These are phyloP conservation scores for Nelumbo lutea DNA, from an alignment of 164 flowering plant genomes.

Conservation along the genomic window DNA sequence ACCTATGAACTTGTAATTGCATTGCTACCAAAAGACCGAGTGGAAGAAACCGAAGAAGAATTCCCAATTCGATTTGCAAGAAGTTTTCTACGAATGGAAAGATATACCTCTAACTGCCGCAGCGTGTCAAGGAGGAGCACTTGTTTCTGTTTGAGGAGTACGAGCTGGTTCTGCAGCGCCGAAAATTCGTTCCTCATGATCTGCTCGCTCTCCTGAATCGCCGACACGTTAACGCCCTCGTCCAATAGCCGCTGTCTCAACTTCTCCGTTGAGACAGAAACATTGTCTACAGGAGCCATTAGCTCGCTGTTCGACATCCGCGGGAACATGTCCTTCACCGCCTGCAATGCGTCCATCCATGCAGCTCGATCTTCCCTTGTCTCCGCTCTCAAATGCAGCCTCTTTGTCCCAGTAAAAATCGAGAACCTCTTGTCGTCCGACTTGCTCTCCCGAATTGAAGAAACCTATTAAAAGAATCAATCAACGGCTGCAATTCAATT, in stretches of 20 bases:
- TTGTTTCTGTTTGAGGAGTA: conserved; percentile 84
- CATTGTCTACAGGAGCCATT: conserved; percentile 47
- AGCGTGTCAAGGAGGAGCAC: conserved; percentile 65
- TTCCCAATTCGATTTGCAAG: conserved; percentile 20
- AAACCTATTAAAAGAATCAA: conserved; percentile 36
- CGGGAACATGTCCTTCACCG: conserved; percentile 92
- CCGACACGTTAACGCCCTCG: conserved; percentile 76
- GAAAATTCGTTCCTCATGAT: conserved; percentile 54
- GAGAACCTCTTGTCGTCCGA: conserved; percentile 71
- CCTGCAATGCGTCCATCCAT: conserved; percentile 93
- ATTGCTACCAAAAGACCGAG: neutral
- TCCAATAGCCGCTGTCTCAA: conserved; percentile 65
- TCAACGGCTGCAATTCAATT: neutral
- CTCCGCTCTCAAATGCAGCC: conserved; percentile 83
- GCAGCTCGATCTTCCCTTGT: conserved; percentile 63
- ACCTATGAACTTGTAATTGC: neutral
- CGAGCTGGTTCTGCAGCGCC: conserved; percentile 49
- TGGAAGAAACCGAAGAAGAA: conserved; percentile 25
- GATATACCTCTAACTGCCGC: conserved; percentile 88
- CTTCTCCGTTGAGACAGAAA: conserved; percentile 66
- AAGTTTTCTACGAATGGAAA: conserved; percentile 25
- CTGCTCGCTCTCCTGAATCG: conserved; percentile 56
- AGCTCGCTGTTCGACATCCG: conserved; percentile 83
- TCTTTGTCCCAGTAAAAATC: conserved; percentile 75
- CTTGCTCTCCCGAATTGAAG: conserved; percentile 60